These are phyloP conservation scores for Rhizopogon vesiculosus DNA, from an alignment of 768 basidiomycete species.

Conservation along the genomic window DNA sequence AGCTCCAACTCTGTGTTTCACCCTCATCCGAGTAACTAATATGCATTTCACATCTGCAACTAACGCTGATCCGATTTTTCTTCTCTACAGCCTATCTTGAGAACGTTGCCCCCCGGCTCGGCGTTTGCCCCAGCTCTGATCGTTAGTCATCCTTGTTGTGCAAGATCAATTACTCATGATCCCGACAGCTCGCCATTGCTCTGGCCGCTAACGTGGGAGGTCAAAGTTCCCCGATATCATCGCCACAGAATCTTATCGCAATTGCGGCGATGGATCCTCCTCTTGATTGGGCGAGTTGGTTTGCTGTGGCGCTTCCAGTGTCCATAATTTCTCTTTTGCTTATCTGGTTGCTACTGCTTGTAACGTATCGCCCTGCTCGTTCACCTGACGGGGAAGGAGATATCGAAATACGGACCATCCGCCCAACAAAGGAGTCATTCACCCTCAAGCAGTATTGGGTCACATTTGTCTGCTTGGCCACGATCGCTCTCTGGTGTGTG, in stretches of 20 bases:
- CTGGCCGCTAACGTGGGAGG: slow-evolving; percentile 98
- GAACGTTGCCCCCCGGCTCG: slow-evolving; percentile 84
- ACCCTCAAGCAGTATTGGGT: slow-evolving; percentile 90
- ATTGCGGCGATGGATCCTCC: slow-evolving; percentile 80
- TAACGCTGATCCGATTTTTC: slow-evolving; percentile 6
- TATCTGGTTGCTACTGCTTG: slow-evolving; percentile 88
- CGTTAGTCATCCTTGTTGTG: slow-evolving; percentile 41
- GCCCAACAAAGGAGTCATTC: slow-evolving; percentile 79
- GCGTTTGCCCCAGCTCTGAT: slow-evolving; percentile 89
- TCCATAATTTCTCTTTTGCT: slow-evolving; percentile 79
- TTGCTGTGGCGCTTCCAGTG: slow-evolving; percentile 89
- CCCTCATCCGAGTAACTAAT: slow-evolving; percentile 77
- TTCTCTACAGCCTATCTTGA: slow-evolving; percentile 74
- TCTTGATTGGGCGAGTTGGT: slow-evolving; percentile 91
- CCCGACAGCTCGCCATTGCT: slow-evolving; percentile 81
- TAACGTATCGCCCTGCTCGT: slow-evolving; percentile 72
- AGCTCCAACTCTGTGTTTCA: slow-evolving; percentile 95
- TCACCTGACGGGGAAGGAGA: slow-evolving; percentile 71
- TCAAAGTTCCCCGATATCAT: slow-evolving; percentile 95
- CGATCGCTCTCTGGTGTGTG: slow-evolving; percentile 88
- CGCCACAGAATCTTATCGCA: slow-evolving; percentile 96
- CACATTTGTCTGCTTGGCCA: slow-evolving; percentile 70
- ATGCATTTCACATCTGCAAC: neutral
- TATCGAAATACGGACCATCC: slow-evolving; percentile 80
- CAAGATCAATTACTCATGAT: slow-evolving; percentile 1